Evolutionary conservation across 1,284 basidiomycete genomes (phyloP).

Genomic region (Moesziomyces sp.): DNA sequence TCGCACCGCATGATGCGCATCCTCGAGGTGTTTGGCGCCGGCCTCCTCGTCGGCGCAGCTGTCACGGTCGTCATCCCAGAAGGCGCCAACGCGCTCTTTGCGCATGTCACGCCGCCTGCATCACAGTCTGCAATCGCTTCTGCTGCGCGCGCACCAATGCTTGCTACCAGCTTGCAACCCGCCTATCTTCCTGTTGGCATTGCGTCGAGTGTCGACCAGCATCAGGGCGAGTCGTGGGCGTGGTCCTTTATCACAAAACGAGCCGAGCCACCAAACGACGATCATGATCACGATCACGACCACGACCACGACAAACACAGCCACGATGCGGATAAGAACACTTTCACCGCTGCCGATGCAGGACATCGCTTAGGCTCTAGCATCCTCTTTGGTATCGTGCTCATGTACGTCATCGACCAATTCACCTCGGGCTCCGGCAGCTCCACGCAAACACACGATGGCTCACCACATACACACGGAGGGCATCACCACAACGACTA

Average conservation of each 20-base stretch:
- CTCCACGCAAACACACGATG: slow-evolving; percentile 7
- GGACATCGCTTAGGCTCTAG: slow-evolving; percentile 54
- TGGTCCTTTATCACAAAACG: slow-evolving; percentile 43
- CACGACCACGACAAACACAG: slow-evolving; percentile 3
- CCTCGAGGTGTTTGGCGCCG: slow-evolving; percentile 63
- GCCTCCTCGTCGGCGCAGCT: slow-evolving; percentile 63
- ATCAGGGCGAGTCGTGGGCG: slow-evolving; percentile 22
- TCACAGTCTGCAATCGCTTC: neutral
- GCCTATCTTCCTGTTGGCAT: slow-evolving; percentile 5
- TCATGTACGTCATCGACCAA: slow-evolving; percentile 61
- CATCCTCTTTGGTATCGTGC: slow-evolving; percentile 60
- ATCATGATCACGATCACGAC: slow-evolving; percentile 13
- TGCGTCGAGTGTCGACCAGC: neutral
- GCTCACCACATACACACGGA: slow-evolving; percentile 1
- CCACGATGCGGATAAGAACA: neutral
- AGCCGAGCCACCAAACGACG: slow-evolving; percentile 7
- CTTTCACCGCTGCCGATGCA: slow-evolving; percentile 29
- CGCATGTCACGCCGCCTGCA: slow-evolving; percentile 17
- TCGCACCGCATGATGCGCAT: slow-evolving; percentile 55
- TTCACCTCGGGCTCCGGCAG: slow-evolving; percentile 18
- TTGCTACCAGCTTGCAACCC: slow-evolving; percentile 14
- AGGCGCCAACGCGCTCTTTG: slow-evolving; percentile 48
- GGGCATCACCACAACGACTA: slow-evolving; percentile 11
- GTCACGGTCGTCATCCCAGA: slow-evolving; percentile 66
- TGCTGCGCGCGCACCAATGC: neutral